Base-by-base conservation (phyloP, 2,329 filamentous ascomycete species). In the Penicillium sp. region DNA sequence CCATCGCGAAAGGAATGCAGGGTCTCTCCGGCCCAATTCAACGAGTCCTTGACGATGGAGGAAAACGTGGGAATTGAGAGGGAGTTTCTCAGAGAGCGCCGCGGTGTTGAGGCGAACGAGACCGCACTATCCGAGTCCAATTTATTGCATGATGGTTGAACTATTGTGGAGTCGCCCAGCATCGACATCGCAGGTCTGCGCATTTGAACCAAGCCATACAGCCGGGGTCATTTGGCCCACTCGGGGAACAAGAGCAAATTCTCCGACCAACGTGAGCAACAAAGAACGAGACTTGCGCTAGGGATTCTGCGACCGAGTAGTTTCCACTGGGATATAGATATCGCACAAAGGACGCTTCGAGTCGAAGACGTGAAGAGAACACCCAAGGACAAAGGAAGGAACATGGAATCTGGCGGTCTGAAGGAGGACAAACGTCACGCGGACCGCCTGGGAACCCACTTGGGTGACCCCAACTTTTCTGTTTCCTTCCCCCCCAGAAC, bases 1-100 rank as follows among this genome's bases (percentile, higher is more conserved):
- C 76, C 78, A 69, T 81, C 78, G 49, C 72, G 75, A 55, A 75
- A 76, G 45, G 60, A 52, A 39, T 64, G 53, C 29, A 68, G 49
- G 1, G 60, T 59, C 42, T 68, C 62, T 13, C 65, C 66, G 9
- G 66, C 66, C 65, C 65, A 70, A 28, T 55, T 57, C 48, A 66
- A 57, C 3, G 68, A 66, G 37, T 59, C 58, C 32, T 57, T 62
- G 12, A 69, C 59, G 6, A 71, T 49, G 2, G 64, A 64, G 4
- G 68, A 66, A 5, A 70, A 47, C 9, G 60, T 59, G 0, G 67
- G 64, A 6, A 67, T 54, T 9, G 65, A 65, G 24, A 62, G 57
- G 4, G 60, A 54, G 46, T 59, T 64, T 26, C 57, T 56, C 24
- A 64, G 55, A 3, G 55, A 50, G 3, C 51, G 52, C 18, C 51